Evolutionary conservation across 495 filamentous ascomycete species (phyloP).

Genomic region (Podospora sp.): DNA sequence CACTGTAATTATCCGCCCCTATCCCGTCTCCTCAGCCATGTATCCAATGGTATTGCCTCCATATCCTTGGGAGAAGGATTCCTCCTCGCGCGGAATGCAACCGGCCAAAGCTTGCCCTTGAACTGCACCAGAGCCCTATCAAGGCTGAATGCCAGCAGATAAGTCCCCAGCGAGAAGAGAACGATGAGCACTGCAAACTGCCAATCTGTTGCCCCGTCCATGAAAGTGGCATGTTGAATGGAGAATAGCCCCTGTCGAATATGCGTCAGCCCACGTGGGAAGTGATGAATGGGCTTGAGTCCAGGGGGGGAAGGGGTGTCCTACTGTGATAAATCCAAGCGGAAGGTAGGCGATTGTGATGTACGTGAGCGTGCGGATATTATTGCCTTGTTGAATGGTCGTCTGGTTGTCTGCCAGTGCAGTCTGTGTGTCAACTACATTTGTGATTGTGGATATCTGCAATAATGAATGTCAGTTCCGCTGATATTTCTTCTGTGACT

Average conservation of each 20-base stretch:
- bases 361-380: conserved; percentile 23
- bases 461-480: too few species aligned
- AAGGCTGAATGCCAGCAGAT: conserved; percentile 17
- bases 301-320: background rate
- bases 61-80: background rate
- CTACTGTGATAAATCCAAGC: conserved; percentile 22
- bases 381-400: conserved; percentile 24
- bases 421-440: conserved; percentile 22
- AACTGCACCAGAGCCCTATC: conserved; percentile 19
- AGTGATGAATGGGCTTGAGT: too few species aligned
- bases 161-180: conserved; percentile 17
- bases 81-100: background rate
- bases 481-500: too few species aligned
- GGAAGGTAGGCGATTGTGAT: conserved; percentile 26
- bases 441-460: conserved; percentile 26
- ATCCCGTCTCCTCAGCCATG: background rate
- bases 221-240: conserved; percentile 22
- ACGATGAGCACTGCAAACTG: conserved; percentile 18
- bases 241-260: conserved; percentile 17
- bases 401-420: conserved; percentile 25
- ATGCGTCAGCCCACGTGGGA: background rate
- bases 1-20: too few species aligned
- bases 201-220: conserved; percentile 19
- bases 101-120: conserved; percentile 6
- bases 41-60: background rate